A percentile compares a stretch with the other conserved stretches of the same genome.
phyloP scores from a whole-genome alignment of 176 grass and related monocot species.

The Juncus effusus region DNA sequence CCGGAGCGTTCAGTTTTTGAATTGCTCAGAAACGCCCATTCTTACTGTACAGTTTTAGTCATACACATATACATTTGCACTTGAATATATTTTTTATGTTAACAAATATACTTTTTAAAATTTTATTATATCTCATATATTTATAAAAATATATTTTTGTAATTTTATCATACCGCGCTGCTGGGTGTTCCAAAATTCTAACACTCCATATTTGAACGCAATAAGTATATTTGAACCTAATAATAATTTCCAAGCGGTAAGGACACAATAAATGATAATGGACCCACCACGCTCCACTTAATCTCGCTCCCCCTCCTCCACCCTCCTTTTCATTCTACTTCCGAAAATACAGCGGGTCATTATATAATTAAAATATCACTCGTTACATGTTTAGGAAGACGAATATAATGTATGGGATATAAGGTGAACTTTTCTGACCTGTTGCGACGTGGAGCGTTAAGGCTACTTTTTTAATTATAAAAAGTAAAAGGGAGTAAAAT shows the following conservation, averaged over 20 bases:
- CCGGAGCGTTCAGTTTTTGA: no score
- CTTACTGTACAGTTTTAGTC: no score
- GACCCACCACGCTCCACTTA: slow-evolving; percentile 11
- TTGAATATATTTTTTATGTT: no score
- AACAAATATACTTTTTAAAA: no score
- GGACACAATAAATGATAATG: slow-evolving; percentile 6
- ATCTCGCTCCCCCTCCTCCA: neutral
- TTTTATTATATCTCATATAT: no score
- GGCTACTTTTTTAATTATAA: slow-evolving; percentile 14
- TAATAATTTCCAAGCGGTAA: slow-evolving; percentile 19
- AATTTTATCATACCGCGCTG: no score
- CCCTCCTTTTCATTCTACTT: neutral
- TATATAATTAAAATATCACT: neutral
- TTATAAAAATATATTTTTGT: no score
- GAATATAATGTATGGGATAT: neutral
- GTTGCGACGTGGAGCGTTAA: slow-evolving; percentile 26
- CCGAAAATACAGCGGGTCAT: neutral
- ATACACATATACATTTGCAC: no score
- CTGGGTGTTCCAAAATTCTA: no score
- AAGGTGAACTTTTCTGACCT: neutral
- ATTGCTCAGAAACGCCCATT: no score
- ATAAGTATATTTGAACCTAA: no score
- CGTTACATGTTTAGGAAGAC: neutral
- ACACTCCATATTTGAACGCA: no score
- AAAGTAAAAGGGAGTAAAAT: neutral